Evolutionary conservation across 192 early-diverging fungal species (phyloP).

Genomic region (Coemansia sp.): DNA sequence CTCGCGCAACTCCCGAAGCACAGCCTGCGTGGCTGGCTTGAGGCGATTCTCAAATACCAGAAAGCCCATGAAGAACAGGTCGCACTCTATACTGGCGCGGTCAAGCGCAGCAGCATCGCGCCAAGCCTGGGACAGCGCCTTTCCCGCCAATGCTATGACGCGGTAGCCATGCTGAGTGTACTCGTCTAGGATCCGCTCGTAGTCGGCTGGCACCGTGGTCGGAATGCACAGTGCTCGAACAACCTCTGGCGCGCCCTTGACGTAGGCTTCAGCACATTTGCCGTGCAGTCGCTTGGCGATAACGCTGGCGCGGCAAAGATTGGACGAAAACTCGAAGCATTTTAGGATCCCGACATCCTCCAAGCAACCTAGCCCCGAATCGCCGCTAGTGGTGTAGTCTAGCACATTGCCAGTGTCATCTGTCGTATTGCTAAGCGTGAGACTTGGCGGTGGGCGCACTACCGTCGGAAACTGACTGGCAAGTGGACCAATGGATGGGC

Average conservation of each 20-base stretch:
- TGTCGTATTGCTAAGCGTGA: background rate
- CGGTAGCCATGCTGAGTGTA: slow-evolving; percentile 95
- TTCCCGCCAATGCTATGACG: slow-evolving; percentile 90
- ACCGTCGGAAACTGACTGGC: slow-evolving; percentile 31
- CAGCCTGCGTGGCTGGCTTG: slow-evolving; percentile 76
- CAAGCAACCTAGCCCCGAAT: background rate
- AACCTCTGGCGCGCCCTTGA: slow-evolving; percentile 97
- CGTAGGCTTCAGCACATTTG: slow-evolving; percentile 60
- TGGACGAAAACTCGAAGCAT: slow-evolving; percentile 91
- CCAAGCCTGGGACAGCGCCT: slow-evolving; percentile 59
- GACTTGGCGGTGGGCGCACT: background rate
- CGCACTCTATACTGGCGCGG: slow-evolving; percentile 77
- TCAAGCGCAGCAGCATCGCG: slow-evolving; percentile 51
- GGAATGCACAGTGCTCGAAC: slow-evolving; percentile 81
- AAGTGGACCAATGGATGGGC: background rate
- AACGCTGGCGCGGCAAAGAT: slow-evolving; percentile 89
- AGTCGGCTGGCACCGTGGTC: slow-evolving; percentile 81
- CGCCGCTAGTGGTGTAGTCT: background rate
- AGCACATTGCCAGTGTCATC: background rate
- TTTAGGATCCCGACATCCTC: slow-evolving; percentile 61
- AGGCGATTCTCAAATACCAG: slow-evolving; percentile 98
- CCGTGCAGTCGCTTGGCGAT: slow-evolving; percentile 63
- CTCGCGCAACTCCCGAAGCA: slow-evolving; percentile 73
- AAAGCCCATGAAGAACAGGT: slow-evolving; percentile 88
- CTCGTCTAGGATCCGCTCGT: slow-evolving; percentile 66